Conservation (phyloP, 192 early-diverging fungal species). For the Linnemannia exigua region DNA sequence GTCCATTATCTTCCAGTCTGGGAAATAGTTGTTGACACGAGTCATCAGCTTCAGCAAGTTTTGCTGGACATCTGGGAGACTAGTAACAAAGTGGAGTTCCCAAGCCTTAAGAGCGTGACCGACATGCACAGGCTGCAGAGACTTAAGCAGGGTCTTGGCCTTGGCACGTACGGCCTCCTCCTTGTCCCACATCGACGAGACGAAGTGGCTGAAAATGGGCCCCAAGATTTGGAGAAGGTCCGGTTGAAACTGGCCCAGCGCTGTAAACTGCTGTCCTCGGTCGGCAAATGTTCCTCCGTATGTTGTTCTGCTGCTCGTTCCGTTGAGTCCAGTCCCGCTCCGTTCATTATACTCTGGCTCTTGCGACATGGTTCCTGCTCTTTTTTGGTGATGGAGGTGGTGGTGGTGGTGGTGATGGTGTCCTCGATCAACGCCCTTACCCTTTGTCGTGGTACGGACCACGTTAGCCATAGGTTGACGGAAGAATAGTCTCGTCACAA, state of each 20-base stretch:
- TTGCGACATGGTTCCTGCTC: constrained; percentile 15
- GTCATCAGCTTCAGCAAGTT: constrained; percentile 65
- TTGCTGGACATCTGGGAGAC: constrained; percentile 52
- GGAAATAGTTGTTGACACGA: constrained; percentile 67
- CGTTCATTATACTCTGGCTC: constrained; percentile 18
- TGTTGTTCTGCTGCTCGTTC: neutral
- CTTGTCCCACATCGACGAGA: constrained; percentile 69
- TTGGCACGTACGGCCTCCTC: constrained; percentile 70
- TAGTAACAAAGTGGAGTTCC: constrained; percentile 66
- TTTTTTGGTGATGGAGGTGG: neutral
- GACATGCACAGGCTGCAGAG: constrained; percentile 63
- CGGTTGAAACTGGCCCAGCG: constrained; percentile 18
- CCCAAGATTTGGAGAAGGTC: constrained; percentile 60
- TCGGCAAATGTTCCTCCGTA: neutral
- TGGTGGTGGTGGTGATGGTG: constrained; percentile 1
- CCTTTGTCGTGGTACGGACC: constrained; percentile 11
- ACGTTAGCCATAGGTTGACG: neutral
- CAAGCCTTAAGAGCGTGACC: constrained; percentile 67
- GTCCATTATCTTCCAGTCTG: constrained; percentile 62
- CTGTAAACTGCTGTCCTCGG: neutral
- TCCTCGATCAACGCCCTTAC: constrained; percentile 23
- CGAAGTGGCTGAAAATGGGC: constrained; percentile 68
- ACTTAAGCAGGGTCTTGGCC: constrained; percentile 60
- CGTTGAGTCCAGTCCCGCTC: constrained; percentile 14
- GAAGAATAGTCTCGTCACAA: constrained; percentile 53